Conservation (phyloP, 495 filamentous ascomycete genomes). For the Aspergillus bridgeri region DNA sequence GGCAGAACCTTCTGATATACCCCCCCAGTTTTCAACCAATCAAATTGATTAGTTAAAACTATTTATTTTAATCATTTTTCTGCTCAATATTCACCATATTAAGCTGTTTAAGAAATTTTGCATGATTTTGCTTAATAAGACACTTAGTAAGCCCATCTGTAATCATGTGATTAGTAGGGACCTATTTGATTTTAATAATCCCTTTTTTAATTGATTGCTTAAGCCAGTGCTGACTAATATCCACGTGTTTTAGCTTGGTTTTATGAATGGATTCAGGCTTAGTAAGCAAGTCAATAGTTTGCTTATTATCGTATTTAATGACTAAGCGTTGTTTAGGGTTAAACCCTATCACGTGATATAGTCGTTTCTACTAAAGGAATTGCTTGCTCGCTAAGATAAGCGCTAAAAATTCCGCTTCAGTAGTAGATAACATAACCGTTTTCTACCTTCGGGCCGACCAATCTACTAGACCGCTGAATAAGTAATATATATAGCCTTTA, state of each 20-base stretch:
- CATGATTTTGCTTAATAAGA: too few relatives aligned
- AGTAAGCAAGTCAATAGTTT: not conserved
- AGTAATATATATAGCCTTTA: conserved; percentile 14
- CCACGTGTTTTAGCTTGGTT: not conserved
- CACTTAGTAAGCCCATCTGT: too few relatives aligned
- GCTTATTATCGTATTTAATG: not conserved
- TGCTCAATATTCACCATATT: too few relatives aligned
- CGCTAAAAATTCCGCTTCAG: conserved; percentile 18
- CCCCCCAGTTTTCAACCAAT: too few relatives aligned
- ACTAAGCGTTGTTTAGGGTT: not conserved
- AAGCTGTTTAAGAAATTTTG: too few relatives aligned
- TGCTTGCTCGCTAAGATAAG: conserved; percentile 9
- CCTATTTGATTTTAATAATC: not conserved
- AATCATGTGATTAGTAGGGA: not conserved
- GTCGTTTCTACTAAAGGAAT: conserved; percentile 10
- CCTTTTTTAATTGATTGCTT: not conserved
- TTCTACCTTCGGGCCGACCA: conserved; percentile 20
- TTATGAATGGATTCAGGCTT: not conserved
- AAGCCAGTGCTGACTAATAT: not conserved
- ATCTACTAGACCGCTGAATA: conserved; percentile 20
- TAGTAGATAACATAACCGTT: conserved; percentile 20
- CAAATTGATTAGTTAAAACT: too few relatives aligned
- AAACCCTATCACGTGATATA: not conserved
- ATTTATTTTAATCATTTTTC: too few relatives aligned
- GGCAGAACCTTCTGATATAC: too few relatives aligned